Base-by-base conservation (phyloP, 805 yeast genomes). In the Yamadazyma takamatsuzukensis region DNA sequence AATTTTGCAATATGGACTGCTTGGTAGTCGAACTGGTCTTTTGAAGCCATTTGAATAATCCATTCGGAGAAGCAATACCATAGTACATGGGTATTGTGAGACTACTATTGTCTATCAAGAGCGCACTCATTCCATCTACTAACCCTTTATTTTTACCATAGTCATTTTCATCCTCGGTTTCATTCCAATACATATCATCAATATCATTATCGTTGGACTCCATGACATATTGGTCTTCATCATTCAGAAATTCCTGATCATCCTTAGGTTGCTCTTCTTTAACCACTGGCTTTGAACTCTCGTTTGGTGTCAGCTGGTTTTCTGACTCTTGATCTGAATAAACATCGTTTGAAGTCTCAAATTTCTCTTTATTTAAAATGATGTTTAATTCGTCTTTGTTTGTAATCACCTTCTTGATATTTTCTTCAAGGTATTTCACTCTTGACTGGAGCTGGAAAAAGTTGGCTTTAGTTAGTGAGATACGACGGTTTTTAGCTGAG, bases 121-220 rank as follows among this genome's bases (percentile, higher is more conserved):
- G 22, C 1, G 43, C 44, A 16, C 47, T 33, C 42, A 40, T 40
- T 8, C 47, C 43, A 25, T 37, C 44, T 7, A 37, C 19, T 9
- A n/a, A n/a, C n/a, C n/a, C n/a, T n/a, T n/a, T n/a, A n/a, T n/a
- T n/a, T n/a, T n/a, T n/a, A n/a, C n/a, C n/a, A n/a, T n/a, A 21
- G 24, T 21, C 18, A 31, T 30, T 15, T 27, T 21, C 16, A 22
- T 26, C 25, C 25, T 19, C 9, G 27, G 24, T 26, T 22, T 36
- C 40, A 4, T 15, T 21, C 32, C 31, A 33, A 12, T 28, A 32
- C 21, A 39, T 21, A 15, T 34, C 30, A 17, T 32, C 34, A 4
- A 37, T 21, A 17, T 32, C 34, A 21, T 32, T 23, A 6, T 22
- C 28, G n/a, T n/a, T n/a, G n/a, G n/a, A n/a, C n/a, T n/a, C n/a